Evolutionary conservation across 192 early-diverging fungal species (phyloP), one percentile per base, ranked within the genome.

Genomic region (Coemansia umbellata): DNA sequence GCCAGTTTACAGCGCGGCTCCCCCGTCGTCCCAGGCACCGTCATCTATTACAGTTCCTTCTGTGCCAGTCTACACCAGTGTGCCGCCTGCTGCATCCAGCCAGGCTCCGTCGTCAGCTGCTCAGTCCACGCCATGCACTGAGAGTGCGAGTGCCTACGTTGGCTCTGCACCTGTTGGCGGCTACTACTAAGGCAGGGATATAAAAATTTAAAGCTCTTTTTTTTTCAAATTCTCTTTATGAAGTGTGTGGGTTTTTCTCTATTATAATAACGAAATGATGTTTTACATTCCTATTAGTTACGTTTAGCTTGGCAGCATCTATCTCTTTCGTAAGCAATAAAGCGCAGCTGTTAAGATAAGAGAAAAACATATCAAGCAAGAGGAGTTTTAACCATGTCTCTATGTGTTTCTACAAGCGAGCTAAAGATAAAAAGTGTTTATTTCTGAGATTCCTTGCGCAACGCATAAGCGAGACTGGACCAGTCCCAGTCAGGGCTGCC

Each of bases 401-500:
- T n/a, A n/a, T n/a, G n/a, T n/a, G n/a, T n/a, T n/a, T 28, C 24
- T 24, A 26, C 33, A 35, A n/a, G 22, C 11, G 8, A 1, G 37
- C 43, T n/a, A n/a, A n/a, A n/a, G n/a, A n/a, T n/a, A n/a, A n/a
- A n/a, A n/a, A n/a, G n/a, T n/a, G 4, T 14, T 31, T n/a, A 21
- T 18, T 30, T 47, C 26, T 30, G 26, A 19, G 54, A 7, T 26
- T 50, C 30, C 41, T 71, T 71, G 48, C 68, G 63, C 18, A 63
- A 43, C 4, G 68, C 68, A 50, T 40, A 66, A 5, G 61, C 60
- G 9, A 66, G 53, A 10, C 55, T 57, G 0, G 48, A 42, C 68
- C 74, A 70, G 54, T 78, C 68, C 74, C 74, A 78, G 44, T 51
- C 37, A 3, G 54, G 30, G 26, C 54, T 45, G 9, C 68, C 67